Evolutionary conservation across 352 stramenopile genomes (phyloP).

Genomic region (Poterioochromonas sp.): DNA sequence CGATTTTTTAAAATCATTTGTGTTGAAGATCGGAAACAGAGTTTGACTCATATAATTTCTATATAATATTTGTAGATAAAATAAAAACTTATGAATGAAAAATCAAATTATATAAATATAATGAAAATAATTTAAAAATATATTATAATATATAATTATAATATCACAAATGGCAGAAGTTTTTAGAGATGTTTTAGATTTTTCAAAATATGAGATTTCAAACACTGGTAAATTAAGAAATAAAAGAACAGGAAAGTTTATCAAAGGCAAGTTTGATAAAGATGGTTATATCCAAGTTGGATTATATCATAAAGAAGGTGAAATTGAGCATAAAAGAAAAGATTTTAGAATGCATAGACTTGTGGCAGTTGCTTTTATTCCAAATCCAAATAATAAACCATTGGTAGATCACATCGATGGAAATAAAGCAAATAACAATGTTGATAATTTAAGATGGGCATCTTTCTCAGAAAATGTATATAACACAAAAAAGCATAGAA

Average conservation of each 20-base stretch:
- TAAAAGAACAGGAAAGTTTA: neutral
- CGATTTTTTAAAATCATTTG: too few relatives aligned
- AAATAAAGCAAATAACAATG: slow-evolving; percentile 19
- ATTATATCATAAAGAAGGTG: neutral
- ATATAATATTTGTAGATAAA: too few relatives aligned
- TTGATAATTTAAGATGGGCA: slow-evolving; percentile 21
- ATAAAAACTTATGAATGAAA: too few relatives aligned
- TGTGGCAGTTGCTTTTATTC: slow-evolving; percentile 1
- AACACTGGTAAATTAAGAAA: neutral
- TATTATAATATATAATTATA: too few relatives aligned
- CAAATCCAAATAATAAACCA: slow-evolving; percentile 16
- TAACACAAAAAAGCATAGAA: neutral
- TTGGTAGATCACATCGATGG: slow-evolving; percentile 17
- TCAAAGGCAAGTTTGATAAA: neutral
- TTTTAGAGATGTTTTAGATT: too few relatives aligned
- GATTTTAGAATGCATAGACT: slow-evolving; percentile 17
- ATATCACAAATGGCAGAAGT: too few relatives aligned
- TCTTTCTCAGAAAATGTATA: neutral
- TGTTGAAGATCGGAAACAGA: too few relatives aligned
- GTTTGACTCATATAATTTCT: too few relatives aligned
- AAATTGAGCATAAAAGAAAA: neutral
- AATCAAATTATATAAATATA: too few relatives aligned
- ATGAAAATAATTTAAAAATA: too few relatives aligned
- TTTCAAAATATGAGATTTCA: too few relatives aligned
- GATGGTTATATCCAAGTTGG: neutral